A percentile compares a stretch with the other conserved stretches of the same genome.
Evolutionary conservation across 805 yeast genomes (phyloP).

Genomic region (Yarrowia sp.): DNA sequence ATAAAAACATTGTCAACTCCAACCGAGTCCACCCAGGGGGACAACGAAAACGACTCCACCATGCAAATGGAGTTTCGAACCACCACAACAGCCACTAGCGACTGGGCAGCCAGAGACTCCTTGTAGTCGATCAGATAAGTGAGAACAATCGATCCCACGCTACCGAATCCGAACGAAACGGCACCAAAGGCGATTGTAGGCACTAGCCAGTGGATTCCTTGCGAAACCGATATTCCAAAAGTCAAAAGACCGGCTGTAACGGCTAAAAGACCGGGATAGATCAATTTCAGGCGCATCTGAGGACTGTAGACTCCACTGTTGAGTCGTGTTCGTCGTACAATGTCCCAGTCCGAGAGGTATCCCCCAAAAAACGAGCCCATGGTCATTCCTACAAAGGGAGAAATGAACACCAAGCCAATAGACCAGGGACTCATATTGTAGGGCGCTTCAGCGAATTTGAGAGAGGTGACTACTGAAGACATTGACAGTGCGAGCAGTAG

Average conservation of each 20-base stretch:
- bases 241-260: slow-evolving; percentile 41
- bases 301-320: slow-evolving; percentile 41
- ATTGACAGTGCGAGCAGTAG: slow-evolving; percentile 38
- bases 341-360: slow-evolving; percentile 38
- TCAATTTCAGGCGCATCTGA: slow-evolving; percentile 41
- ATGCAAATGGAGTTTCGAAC: slow-evolving; percentile 59
- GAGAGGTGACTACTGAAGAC: slow-evolving; percentile 22
- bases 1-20: slow-evolving; percentile 19
- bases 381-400: slow-evolving; percentile 40
- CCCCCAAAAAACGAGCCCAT: slow-evolving; percentile 41
- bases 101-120: slow-evolving; percentile 60
- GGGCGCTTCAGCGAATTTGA: slow-evolving; percentile 32
- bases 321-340: slow-evolving; percentile 35
- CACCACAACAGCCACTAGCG: slow-evolving; percentile 62
- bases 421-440: slow-evolving; percentile 38
- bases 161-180: slow-evolving; percentile 45
- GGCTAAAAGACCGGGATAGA: slow-evolving; percentile 34
- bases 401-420: slow-evolving; percentile 37
- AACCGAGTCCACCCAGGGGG: slow-evolving; percentile 17
- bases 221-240: slow-evolving; percentile 41
- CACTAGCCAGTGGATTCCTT: slow-evolving; percentile 40
- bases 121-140: slow-evolving; percentile 65
- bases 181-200: slow-evolving; percentile 42
- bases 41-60: slow-evolving; percentile 8
- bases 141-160: slow-evolving; percentile 61